phyloP scores from a whole-genome alignment of 192 early-diverging fungal species.

The Dissophora globulifera region DNA sequence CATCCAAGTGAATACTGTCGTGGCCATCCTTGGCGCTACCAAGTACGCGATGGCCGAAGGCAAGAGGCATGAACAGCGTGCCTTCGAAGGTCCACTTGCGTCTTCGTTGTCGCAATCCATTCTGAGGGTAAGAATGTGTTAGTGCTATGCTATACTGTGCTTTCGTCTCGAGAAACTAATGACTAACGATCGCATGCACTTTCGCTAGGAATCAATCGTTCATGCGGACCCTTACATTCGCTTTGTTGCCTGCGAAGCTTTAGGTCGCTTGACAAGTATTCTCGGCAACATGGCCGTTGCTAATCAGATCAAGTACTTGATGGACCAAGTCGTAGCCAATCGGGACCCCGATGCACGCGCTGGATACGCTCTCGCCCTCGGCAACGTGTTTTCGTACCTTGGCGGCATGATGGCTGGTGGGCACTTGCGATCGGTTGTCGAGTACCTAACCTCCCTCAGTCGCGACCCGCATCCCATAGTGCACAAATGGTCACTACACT shows the following conservation, averaged over 20 bases:
- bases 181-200: too few relatives aligned
- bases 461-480: conserved; percentile 94
- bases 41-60: conserved; percentile 65
- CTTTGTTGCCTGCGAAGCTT: conserved; percentile 79
- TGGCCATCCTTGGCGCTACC: conserved; percentile 76
- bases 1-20: conserved; percentile 81
- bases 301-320: conserved; percentile 77
- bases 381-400: conserved; percentile 86
- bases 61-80: conserved; percentile 47
- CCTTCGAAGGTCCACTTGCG: conserved; percentile 29
- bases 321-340: conserved; percentile 89
- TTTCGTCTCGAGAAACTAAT: too few relatives aligned
- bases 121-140: conserved; percentile 46
- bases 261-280: conserved; percentile 82
- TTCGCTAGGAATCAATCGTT: conserved; percentile 69
- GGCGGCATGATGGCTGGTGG: conserved; percentile 88
- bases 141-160: conserved; percentile 12
- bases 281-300: conserved; percentile 74
- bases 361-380: conserved; percentile 91
- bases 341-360: conserved; percentile 95
- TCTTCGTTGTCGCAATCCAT: conserved; percentile 54
- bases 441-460: conserved; percentile 89
- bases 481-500: conserved; percentile 91
- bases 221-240: conserved; percentile 78
- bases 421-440: conserved; percentile 89